A percentile compares a stretch with the other conserved stretches of the same genome.
These are phyloP conservation scores for Tephrocybe rancida DNA, from an alignment of 768 basidiomycete genomes.

Conservation along the genomic window DNA sequence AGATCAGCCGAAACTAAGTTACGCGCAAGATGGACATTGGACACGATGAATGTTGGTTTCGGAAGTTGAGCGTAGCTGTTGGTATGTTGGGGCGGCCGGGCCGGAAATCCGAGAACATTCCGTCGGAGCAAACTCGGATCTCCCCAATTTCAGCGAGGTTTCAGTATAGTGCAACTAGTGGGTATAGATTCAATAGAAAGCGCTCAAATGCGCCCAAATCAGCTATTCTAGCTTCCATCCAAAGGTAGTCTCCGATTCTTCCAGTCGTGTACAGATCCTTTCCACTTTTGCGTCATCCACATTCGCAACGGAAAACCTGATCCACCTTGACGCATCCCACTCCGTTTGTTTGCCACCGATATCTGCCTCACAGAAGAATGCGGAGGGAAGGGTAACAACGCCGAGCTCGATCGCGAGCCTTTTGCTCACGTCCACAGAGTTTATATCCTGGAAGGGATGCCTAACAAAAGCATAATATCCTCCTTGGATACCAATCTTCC, in stretches of 20 bases:
- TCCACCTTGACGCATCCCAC: slow-evolving; percentile 58
- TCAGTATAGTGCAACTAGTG: too few species aligned
- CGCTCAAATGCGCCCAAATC: too few species aligned
- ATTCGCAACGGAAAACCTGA: slow-evolving; percentile 83
- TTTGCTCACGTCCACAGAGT: slow-evolving; percentile 56
- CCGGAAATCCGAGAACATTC: too few species aligned
- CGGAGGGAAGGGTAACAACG: slow-evolving; percentile 65
- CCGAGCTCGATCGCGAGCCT: slow-evolving; percentile 64
- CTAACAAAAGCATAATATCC: slow-evolving; percentile 81
- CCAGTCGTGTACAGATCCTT: slow-evolving; percentile 54
- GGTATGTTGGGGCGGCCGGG: too few species aligned
- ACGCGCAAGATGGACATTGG: too few species aligned
- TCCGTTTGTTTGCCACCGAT: slow-evolving; percentile 25
- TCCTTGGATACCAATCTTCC: slow-evolving; percentile 67
- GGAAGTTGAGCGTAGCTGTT: too few species aligned
- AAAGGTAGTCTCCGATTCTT: slow-evolving; percentile 36
- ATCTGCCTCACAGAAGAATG: slow-evolving; percentile 54
- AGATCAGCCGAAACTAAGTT: too few species aligned
- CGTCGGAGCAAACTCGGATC: too few species aligned
- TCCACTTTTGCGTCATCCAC: slow-evolving; percentile 64
- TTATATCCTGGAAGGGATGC: slow-evolving; percentile 55
- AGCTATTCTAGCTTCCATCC: slow-evolving; percentile 33
- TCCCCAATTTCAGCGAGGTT: too few species aligned
- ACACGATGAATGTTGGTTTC: too few species aligned
- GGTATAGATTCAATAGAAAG: too few species aligned